Base-by-base conservation (phyloP, 768 basidiomycete genomes). In the Ramaria rubella region DNA sequence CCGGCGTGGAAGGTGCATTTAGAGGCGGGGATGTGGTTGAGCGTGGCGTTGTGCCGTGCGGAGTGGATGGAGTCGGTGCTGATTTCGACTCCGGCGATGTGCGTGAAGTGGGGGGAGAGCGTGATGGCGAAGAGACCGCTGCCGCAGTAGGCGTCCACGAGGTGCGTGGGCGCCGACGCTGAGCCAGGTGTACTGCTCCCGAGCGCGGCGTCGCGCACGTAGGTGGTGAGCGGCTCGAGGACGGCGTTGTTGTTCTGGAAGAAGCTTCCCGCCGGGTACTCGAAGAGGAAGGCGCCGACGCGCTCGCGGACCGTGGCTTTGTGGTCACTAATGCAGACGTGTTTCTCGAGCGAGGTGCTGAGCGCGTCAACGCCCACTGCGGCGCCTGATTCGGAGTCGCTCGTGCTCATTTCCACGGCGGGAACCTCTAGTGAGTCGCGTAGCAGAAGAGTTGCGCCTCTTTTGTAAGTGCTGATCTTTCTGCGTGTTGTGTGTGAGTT, bases 191-290 rank as follows among this genome's bases (percentile, higher is more conserved):
- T 23, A 17, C 31, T 8, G 15, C 30, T 17, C n/a, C n/a, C 49
- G 17, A 30, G 27, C 49, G 94, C 83, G 52, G 87, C 82, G 27
- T 86, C 79, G 43, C 79, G 78, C 54, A 95, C 92, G 71, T 94
- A 91, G 58, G 80, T 67, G n/a, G 89, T 88, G 50, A 99, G 78
- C 0, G 90, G 84, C 5, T 83, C 77, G 27, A 98, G 81, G 36
- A 95, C 88, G 6, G 90, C 83, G 67, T 95, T 94, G 79, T 99
- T 99, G 76, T 97, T 97, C 67, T 99, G 95, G 80, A 98, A 98
- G 77, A 98, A 99, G 4, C 90, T 87, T 46, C 87, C 84, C 5
- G 86, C 90, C 21, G 77, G 80, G 70, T 90, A 94, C 66, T 94
- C 86, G 72, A 98, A 96, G 44, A 86, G 69, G 67, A 76, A 82